Base-by-base conservation (phyloP, 1,284 basidiomycete genomes). In the Ustilago hordei region DNA sequence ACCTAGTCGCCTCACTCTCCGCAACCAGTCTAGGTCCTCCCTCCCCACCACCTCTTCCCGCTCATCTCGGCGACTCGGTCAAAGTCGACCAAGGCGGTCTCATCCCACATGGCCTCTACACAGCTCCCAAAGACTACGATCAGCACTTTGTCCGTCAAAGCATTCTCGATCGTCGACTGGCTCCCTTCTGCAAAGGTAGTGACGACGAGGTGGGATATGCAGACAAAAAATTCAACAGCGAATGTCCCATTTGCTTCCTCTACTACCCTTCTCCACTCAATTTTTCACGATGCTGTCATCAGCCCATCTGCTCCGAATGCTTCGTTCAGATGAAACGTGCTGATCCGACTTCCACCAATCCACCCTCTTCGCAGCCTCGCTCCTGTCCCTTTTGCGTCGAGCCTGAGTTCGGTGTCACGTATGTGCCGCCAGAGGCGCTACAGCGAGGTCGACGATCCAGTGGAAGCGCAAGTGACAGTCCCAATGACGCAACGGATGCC, bases 241-340 rank as follows among this genome's bases (percentile, higher is more conserved):
- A 99, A 87, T 99, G 96, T 88, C 96, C 96, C n/a, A 98, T 99
- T 80, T 99, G 96, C 88, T 98, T 99, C 88, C 89, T 99, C 71
- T 70, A 66, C 55, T 86, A 81, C 43, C 84, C 83, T 13, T 71
- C 83, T 13, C 73, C 75, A 3, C 75, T 98, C 87, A 98, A 99
- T 86, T 92, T 92, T 77, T 97, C 95, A 28, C 91, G 96, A 84
- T 99, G 96, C 87, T 99, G 96, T 86, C 94, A 95, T 88, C 96
- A 99, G 84, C 93, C 94, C 35, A 95, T 99, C 81, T 99, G 96
- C 87, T 98, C 96, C 38, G 96, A 99, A 87, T 99, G 96, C 86
- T 99, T 99, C 85, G 95, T 98, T 17, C 95, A 98, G 88, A 98
- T 99, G 88, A 98, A 98, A 88, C 92, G 96, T 61, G 91, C 94